Evolutionary conservation across 202 grass and related monocot genomes (phyloP), one percentile per base, ranked within the genome.

Genomic region (Digitaria exilis): DNA sequence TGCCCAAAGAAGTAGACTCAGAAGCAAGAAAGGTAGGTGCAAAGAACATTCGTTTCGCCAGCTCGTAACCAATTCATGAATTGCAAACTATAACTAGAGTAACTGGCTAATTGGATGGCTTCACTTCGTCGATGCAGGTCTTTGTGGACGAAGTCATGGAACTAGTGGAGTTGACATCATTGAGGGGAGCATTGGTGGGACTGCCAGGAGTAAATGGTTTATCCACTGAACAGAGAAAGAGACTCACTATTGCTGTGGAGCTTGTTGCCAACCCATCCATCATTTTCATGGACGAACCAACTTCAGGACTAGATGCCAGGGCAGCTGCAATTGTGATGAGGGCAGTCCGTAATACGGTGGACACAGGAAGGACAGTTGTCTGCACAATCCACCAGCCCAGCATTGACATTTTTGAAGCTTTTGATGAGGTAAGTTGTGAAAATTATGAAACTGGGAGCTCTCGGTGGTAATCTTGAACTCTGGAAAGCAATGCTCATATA

Each of bases 221-320:
- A 55, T 95, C 96, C 30, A 98, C 93, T 4, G 96, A 98, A 73
- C 96, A 98, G 65, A 55, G 96, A 39, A 98, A 98, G 63, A 93
- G 96, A 71, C 80, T 98, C 67, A 98, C 96, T 30, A 95, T 98
- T 93, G 92, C 96, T 21, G 96, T 98, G 24, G 96, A 98, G 69
- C 96, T 98, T 34, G 96, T 95, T 19, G 90, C 96, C 52, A 98
- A 95, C 65, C 96, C 96, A 26, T 95, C 96, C 50, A 98, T 98
- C 80, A 95, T 98, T 85, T 98, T 98, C 73, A 93, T 98, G 95
- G 95, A 98, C 14, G 96, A 98, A 82, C 96, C 92, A 37, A 98
- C 96, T 78, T 98, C 96, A 26, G 96, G 92, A 64, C 64, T 98
- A 49, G 92, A 98, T 80, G 96, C 96, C 9, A 94, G 96, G 86